These are phyloP conservation scores for Hyaloperonospora arabidopsidis DNA, from an alignment of 352 stramenopile genomes.

Conservation along the genomic window DNA sequence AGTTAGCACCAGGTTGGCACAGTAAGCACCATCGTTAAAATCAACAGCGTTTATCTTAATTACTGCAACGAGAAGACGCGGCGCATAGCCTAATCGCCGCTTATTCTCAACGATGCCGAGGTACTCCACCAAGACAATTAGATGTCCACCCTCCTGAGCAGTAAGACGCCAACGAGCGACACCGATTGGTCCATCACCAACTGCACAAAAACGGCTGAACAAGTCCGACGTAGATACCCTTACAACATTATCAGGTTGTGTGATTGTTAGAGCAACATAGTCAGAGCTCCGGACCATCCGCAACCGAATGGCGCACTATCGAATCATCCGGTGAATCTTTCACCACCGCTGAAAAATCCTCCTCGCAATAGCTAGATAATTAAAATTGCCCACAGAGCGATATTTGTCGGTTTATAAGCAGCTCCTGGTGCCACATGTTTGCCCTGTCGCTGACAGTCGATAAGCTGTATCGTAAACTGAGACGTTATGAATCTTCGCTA, in stretches of 20 bases:
- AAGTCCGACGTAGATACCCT: not conserved
- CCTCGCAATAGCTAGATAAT: constrained; percentile 47
- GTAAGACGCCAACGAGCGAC: constrained; percentile 42
- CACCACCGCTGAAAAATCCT: constrained; percentile 31
- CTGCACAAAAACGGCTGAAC: constrained; percentile 15
- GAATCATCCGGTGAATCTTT: constrained; percentile 33
- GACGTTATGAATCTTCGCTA: constrained; percentile 36
- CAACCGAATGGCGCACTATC: constrained; percentile 44
- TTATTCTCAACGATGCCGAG: constrained; percentile 52
- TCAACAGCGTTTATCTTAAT: constrained; percentile 31
- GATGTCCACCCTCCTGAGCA: constrained; percentile 29
- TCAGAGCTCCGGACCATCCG: constrained; percentile 39
- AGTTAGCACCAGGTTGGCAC: not conserved
- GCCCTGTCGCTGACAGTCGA: constrained; percentile 40
- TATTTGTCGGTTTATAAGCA: constrained; percentile 21
- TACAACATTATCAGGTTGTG: too few species aligned
- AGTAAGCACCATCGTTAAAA: not conserved
- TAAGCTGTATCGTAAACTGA: constrained; percentile 43
- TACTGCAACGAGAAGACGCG: constrained; percentile 38
- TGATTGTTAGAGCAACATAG: not conserved
- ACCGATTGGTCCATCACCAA: constrained; percentile 63
- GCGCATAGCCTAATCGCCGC: constrained; percentile 43
- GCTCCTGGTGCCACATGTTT: constrained; percentile 15
- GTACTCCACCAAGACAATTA: constrained; percentile 48
- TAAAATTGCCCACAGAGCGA: constrained; percentile 42